Base-by-base conservation (phyloP, 2,329 filamentous ascomycete species). In the Colletotrichum orchidophilum region DNA sequence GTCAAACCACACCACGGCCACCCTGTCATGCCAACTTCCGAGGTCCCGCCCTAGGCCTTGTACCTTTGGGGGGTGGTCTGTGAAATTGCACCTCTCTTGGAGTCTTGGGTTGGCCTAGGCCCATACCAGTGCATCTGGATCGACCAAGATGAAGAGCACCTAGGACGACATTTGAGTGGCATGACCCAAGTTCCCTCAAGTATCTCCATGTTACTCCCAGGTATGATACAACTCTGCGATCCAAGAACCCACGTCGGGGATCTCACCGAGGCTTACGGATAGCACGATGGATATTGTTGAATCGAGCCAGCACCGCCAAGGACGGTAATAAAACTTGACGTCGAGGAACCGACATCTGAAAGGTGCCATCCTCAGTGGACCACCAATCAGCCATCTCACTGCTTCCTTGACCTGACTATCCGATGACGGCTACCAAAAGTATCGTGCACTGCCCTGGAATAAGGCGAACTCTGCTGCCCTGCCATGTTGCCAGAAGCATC, bases 181-280 rank as follows among this genome's bases (percentile, higher is more conserved):
- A 55, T 66, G n/a, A 18, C 29, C 7, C 55, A 61, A 70, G 63
- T 67, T 55, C 27, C 55, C 39, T 13, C 3, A 60, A 60, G 62
- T 70, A 54, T 46, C 49, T 60, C 21, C 49, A 60, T 70, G 62
- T 66, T 59, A n/a, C 55, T 42, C 26, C 13, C 31, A 29, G n/a
- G 3, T 18, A 53, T 42, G n/a, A 12, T 46, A 46, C n/a, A 15
- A 31, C 24, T 31, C 6, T n/a, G 29, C 33, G 24, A 46, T 42
- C 42, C 35, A 27, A 27, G 50, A 27, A 31, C 52, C 55, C 55
- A 39, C 35, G 9, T 29, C n/a, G 21, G n/a, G 55, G 12, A 60
- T 57, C 35, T 50, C 55, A 31, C 39, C 39, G 9, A 21, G 35
- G 29, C 67, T 70, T 66, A n/a, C n/a, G n/a, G n/a, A n/a, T n/a